Evolutionary conservation across 1,139 yeast genomes (phyloP), one percentile per base, ranked within the genome.

Genomic region (Kluyveromyces marxianus): DNA sequence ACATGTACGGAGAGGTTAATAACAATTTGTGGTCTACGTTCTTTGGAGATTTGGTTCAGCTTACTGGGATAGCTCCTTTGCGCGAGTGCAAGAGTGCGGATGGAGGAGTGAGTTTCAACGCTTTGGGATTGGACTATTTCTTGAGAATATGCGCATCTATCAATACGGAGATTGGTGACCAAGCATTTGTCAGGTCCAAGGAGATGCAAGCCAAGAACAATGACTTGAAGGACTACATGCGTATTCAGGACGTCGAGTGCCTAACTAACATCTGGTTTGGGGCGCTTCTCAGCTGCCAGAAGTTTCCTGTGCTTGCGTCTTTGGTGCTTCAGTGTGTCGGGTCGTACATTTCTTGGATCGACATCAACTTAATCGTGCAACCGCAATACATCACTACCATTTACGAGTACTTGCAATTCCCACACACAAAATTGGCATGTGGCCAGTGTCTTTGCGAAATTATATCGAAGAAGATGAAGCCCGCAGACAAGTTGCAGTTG

Each of bases 151-250:
- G 89, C 48, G 67, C 81, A 41, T 78, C 85, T 28, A 79, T 92
- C 50, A 97, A 94, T 62, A 82, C 81, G 42, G 97, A 90, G 65
- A 88, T 94, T 54, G 98, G 96, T 30, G 98, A 94, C 64, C 92
- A 85, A 59, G 76, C 89, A 56, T 83, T 89, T 53, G 69, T 81
- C 30, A 76, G 96, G 54, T 77, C 83, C 7, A 78, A 78, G 54
- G 75, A 73, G 28, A 64, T 72, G 31, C 80, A 79, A 41, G 83
- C 81, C 46, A 76, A 89, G 56, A 86, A 84, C 60, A 83, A 76
- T 54, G 62, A 70, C 39, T 70, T 92, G 52, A 94, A 94, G 61
- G 98, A 94, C 65, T 73, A 79, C 35, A 82, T 94, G 56, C 76
- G 99, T 60, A 72, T 72, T 7, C 74, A 77, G 45, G 97, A 89